Base-by-base conservation (phyloP, 2,329 filamentous ascomycete species). In the Kalaharituber pfeilii region DNA sequence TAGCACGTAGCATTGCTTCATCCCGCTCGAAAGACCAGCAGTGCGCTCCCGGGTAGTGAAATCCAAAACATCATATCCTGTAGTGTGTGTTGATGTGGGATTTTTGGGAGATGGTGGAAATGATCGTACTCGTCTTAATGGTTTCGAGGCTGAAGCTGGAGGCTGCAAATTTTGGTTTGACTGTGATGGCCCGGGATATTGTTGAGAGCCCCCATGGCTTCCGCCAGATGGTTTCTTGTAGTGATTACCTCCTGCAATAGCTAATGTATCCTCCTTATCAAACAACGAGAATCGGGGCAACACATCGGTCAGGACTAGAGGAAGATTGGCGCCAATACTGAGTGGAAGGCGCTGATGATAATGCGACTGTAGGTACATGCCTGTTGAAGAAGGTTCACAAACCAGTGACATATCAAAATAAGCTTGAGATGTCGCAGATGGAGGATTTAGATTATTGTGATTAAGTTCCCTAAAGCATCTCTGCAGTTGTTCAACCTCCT, bases 321-420 rank as follows among this genome's bases (percentile, higher is more conserved):
- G 62, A 22, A 64, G 57, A 53, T 63, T 63, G 36, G 62, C 62
- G 50, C 62, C 62, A 22, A 62, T 64, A 51, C 61, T 63, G 36
- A 64, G 49, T 22, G 62, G 62, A 29, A 62, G 61, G 18, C 58
- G 62, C 33, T 64, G 62, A 36, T 64, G 62, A 36, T 64, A 64
- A 52, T 64, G 62, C 26, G 62, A 62, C 24, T 63, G 62, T 3
- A 64, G 55, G 55, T 64, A 64, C 49, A 61, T 57, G 20, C 62
- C 62, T 2, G 62, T 64, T 42, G 57, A 59, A 2, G 62, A 61
- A 27, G 58, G 56, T 47, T 64, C 62, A 42, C 62, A 63, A 4
- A 60, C 57, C 33, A 64, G 47, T 13, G 62, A 63, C 59, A 62
- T 63, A 47, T 64, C 60, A 49, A 63, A 64, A 27, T 60, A 60